Percentiles rank a stretch among this genome's conserved stretches.
Evolutionary conservation across 192 early-diverging fungal species (phyloP).

Genomic region (Chytriomyces sp.): DNA sequence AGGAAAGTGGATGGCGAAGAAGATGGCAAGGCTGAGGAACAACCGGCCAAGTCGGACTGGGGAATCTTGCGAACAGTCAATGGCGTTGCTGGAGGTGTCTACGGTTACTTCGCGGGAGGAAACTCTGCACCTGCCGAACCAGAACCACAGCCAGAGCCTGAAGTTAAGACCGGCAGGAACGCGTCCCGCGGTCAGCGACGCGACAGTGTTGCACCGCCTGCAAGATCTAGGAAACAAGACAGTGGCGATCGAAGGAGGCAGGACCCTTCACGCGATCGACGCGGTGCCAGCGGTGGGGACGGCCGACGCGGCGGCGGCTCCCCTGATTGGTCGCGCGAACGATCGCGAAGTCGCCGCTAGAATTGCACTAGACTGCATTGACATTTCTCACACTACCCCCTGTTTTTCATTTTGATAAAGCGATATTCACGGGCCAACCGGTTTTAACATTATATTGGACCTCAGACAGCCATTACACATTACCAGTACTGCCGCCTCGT

Average conservation of each 20-base stretch:
- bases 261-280: background rate
- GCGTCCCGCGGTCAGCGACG: background rate
- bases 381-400: too few species aligned
- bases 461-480: too few species aligned
- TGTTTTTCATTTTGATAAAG: too few species aligned
- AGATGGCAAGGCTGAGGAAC: background rate
- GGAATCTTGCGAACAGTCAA: constrained; percentile 21
- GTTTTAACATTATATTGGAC: background rate
- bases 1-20: background rate
- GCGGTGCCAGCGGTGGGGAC: background rate
- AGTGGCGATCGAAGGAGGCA: background rate
- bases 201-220: background rate
- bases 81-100: constrained; percentile 24
- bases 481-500: background rate
- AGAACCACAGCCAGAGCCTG: background rate
- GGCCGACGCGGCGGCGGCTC: background rate
- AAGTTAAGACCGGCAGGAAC: background rate
- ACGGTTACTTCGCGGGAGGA: constrained; percentile 21
- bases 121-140: background rate
- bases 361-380: too few species aligned
- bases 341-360: background rate
- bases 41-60: constrained; percentile 17
- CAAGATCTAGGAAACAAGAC: background rate
- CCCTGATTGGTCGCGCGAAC: background rate
- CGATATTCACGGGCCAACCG: background rate